These are phyloP conservation scores for Aspergillus leporis DNA, from an alignment of 495 filamentous ascomycete species.

Conservation along the genomic window DNA sequence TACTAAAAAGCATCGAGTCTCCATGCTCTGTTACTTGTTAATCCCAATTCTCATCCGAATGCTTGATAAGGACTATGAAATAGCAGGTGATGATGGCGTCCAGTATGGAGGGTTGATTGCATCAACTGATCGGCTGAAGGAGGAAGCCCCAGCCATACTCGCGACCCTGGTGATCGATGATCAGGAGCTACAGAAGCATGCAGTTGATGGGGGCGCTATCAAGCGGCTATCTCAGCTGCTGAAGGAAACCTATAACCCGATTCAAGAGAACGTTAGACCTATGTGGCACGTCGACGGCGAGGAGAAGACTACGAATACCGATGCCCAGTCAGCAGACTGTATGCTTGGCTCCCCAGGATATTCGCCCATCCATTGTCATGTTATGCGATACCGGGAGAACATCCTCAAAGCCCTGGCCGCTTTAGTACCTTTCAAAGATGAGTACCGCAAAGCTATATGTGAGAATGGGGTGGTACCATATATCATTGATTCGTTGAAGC, in stretches of 20 bases:
- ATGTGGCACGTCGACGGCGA: conserved; percentile 46
- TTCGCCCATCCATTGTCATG: conserved; percentile 64
- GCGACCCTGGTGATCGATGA: conserved; percentile 78
- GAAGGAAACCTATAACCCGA: conserved; percentile 64
- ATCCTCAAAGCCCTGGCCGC: conserved; percentile 78
- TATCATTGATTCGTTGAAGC: conserved; percentile 79
- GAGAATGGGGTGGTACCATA: conserved; percentile 77
- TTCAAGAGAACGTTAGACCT: conserved; percentile 32
- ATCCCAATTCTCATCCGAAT: conserved; percentile 72
- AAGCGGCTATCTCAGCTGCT: conserved; percentile 72
- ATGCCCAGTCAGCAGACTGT: conserved; percentile 29
- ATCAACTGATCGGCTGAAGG: conserved; percentile 51
- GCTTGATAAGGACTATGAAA: conserved; percentile 58
- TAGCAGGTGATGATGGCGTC: conserved; percentile 39
- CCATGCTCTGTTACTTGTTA: conserved; percentile 63
- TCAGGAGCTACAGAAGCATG: conserved; percentile 74
- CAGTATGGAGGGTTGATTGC: conserved; percentile 43
- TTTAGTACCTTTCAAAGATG: conserved; percentile 76
- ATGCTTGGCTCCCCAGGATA: conserved; percentile 61
- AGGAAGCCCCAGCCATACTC: conserved; percentile 72
- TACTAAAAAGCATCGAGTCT: conserved; percentile 60
- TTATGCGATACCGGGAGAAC: conserved; percentile 73
- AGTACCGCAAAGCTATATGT: conserved; percentile 79
- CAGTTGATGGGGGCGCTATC: conserved; percentile 74
- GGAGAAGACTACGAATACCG: conserved; percentile 21